Evolutionary conservation across 768 basidiomycete species (phyloP).

Genomic region (Suillus americanus): DNA sequence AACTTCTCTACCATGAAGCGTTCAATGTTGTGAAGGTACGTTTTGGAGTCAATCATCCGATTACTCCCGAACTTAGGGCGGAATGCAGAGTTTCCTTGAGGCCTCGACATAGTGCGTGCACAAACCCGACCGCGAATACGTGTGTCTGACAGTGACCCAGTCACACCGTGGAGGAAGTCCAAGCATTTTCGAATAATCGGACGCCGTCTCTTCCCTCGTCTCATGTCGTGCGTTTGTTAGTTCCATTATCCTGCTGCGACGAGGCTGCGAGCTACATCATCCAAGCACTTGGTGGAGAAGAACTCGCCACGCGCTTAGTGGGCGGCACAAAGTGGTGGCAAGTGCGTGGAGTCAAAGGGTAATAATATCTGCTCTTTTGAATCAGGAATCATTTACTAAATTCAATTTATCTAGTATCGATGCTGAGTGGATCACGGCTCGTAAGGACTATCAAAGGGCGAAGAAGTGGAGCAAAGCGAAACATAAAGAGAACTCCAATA

Average conservation of each 20-base stretch:
- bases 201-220: conserved; percentile 87
- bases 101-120: conserved; percentile 61
- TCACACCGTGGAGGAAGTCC: conserved; percentile 84
- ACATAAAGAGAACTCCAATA: conserved; percentile 19
- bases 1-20: conserved; percentile 79
- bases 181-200: conserved; percentile 73
- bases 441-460: conserved; percentile 77
- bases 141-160: conserved; percentile 35
- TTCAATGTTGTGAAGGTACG: conserved; percentile 75
- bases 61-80: neutral
- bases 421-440: conserved; percentile 85
- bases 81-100: conserved; percentile 66
- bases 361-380: conserved; percentile 37
- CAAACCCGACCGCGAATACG: neutral
- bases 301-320: conserved; percentile 63
- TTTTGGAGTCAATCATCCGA: neutral
- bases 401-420: conserved; percentile 53
- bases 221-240: conserved; percentile 63
- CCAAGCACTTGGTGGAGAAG: conserved; percentile 81
- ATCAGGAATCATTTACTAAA: conserved; percentile 15
- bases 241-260: conserved; percentile 77
- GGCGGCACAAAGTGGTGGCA: conserved; percentile 99
- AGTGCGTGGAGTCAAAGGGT: conserved; percentile 83
- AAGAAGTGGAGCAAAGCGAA: conserved; percentile 55
- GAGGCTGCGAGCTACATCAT: conserved; percentile 74